Percentiles rank a stretch among this genome's conserved stretches.
Evolutionary conservation across 2,329 filamentous ascomycete species (phyloP).

Genomic region (Aspergillus ibericus): DNA sequence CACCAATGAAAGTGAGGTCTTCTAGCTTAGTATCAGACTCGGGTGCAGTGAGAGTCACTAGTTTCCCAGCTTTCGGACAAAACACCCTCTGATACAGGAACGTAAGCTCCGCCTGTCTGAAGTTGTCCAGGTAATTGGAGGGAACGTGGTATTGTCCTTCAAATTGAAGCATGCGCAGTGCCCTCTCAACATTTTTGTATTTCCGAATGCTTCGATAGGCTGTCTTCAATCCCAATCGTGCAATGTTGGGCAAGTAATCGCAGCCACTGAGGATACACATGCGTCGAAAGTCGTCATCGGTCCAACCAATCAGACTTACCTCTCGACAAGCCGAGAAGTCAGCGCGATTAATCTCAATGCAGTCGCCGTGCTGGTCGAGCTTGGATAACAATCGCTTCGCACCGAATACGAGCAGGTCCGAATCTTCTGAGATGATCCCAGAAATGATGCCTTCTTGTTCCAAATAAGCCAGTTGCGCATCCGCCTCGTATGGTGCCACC

Average conservation of each 20-base stretch:
- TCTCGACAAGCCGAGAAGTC: conserved; percentile 89
- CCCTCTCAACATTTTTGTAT: conserved; percentile 80
- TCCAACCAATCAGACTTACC: conserved; percentile 86
- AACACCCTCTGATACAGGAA: conserved; percentile 95
- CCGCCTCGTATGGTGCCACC: conserved; percentile 95
- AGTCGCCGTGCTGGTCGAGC: conserved; percentile 88
- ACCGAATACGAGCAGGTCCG: conserved; percentile 92
- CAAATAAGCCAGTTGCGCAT: conserved; percentile 93
- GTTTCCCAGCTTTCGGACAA: conserved; percentile 68
- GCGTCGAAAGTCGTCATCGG: conserved; percentile 81
- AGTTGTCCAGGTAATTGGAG: conserved; percentile 74
- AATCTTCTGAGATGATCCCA: conserved; percentile 94
- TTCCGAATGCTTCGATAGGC: conserved; percentile 88
- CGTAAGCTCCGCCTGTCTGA: conserved; percentile 83
- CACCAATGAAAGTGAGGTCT: conserved; percentile 79
- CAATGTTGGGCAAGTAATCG: conserved; percentile 87
- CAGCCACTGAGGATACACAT: conserved; percentile 98
- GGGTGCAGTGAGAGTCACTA: conserved; percentile 74
- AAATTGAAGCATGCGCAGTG: conserved; percentile 81
- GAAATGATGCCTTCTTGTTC: conserved; percentile 80
- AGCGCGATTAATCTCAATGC: conserved; percentile 83
- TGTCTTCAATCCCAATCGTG: conserved; percentile 86
- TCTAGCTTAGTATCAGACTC: conserved; percentile 63
- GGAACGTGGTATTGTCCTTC: conserved; percentile 84
- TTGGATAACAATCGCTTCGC: conserved; percentile 90